These are phyloP conservation scores for Picea sitchensis DNA, from an alignment of 75 land plant genomes.

Conservation along the genomic window DNA sequence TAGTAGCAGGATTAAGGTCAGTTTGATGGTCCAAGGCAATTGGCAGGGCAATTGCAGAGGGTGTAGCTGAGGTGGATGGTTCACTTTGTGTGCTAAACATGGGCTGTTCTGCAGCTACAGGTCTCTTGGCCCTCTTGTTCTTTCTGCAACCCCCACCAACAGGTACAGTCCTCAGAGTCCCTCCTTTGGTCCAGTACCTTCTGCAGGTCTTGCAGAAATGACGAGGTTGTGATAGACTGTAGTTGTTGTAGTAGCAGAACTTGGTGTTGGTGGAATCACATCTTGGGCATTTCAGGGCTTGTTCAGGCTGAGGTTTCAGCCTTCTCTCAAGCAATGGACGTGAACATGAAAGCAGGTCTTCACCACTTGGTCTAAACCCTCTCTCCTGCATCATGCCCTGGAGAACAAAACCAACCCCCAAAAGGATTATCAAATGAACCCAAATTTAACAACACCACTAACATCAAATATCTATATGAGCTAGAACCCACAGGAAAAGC, in stretches of 20 bases:
- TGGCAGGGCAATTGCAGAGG: neutral
- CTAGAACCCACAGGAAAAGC: too few species aligned
- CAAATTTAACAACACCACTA: too few species aligned
- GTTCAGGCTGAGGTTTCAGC: conserved; percentile 7
- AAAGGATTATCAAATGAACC: too few species aligned
- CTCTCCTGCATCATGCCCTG: too few species aligned
- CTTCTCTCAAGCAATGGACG: conserved; percentile 15
- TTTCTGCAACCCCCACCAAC: conserved; percentile 49
- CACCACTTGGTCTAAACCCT: too few species aligned
- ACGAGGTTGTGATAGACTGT: conserved; percentile 4
- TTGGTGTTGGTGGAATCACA: conserved; percentile 12
- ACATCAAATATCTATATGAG: too few species aligned
- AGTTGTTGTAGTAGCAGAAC: conserved; percentile 15
- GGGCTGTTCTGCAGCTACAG: neutral
- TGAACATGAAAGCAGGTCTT: conserved; percentile 18
- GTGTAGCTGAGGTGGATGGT: neutral
- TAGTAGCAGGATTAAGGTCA: neutral
- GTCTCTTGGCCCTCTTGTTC: conserved; percentile 21
- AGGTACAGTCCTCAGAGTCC: conserved; percentile 40
- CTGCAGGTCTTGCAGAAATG: conserved; percentile 29
- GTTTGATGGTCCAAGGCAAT: too few species aligned
- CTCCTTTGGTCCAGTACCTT: conserved; percentile 52
- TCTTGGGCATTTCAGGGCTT: conserved; percentile 12
- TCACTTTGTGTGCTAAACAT: neutral
- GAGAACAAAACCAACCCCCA: too few species aligned